Base-by-base conservation (phyloP, 164 flowering plant genomes). In the Vitis vinifera region DNA sequence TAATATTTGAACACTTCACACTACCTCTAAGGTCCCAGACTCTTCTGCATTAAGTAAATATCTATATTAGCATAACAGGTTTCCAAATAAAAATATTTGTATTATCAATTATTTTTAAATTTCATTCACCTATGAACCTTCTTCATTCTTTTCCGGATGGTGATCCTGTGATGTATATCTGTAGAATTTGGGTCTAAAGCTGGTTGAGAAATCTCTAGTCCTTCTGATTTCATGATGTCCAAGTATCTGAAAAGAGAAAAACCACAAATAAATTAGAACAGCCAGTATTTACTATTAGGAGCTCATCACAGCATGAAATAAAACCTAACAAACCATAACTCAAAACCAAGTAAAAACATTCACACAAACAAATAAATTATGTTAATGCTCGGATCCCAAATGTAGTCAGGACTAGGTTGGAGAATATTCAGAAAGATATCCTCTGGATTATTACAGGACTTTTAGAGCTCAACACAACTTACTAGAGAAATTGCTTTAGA, bases 181-280 rank as follows among this genome's bases (percentile, higher is more conserved):
- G 92, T 83, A 2, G 91, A 89, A 72, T 85, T 85, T 14, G 96
- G 89, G 75, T 95, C 94, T 67, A 95, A 78, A 68, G 99, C 99
- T 50, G 99, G 99, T 85, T 95, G 99, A 65, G 98, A 90, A 78
- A 95, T 91, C 78, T 92, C 94, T 67, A 95, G 75, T 44, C 94
- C 90, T 81, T 86, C 94, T n/a, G 85, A 76, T 80, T 81, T 88
- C 76, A 95, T 82, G 68, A 95, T 89, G 37, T 80, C 48, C 80
- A 95, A 77, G 81, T 95, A 95, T 77, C 99, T 95, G 85, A 17
- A 30, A 57, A 70, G 59, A 62, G 17, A 64, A 48, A 69, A 50
- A 49, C 57, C n/a, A 48, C 14, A 31, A 48, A 31, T 66, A 14
- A 67, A 31, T 63, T 19, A 37, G 48, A 27, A 37, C 4, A 37